phyloP scores from a whole-genome alignment of 2,329 filamentous ascomycete genomes.

The Arthrinium puccinioides region DNA sequence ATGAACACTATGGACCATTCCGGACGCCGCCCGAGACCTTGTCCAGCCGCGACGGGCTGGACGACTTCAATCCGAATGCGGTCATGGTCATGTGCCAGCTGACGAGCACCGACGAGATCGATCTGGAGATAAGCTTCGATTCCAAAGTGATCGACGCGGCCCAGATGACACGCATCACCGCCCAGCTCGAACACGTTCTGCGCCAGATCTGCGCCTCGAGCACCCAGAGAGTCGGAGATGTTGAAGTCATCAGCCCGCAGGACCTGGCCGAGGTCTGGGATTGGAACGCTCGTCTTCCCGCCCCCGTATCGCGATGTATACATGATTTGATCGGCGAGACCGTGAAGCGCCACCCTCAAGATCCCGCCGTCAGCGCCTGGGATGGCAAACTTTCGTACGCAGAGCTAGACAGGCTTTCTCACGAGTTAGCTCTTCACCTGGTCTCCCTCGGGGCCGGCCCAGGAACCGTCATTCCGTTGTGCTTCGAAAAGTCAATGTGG shows the following conservation, averaged over 20 bases:
- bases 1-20: not conserved
- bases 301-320: not conserved
- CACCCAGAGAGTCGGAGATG: not conserved
- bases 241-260: not conserved
- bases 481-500: conserved; percentile 2
- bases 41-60: conserved; percentile 1
- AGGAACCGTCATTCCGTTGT: not conserved
- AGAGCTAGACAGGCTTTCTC: not conserved
- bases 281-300: not conserved
- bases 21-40: not conserved
- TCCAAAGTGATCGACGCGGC: not conserved
- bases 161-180: conserved; percentile 1
- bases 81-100: conserved; percentile 5
- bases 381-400: not conserved
- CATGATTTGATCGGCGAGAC: not conserved
- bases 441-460: not conserved
- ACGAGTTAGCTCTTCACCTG: not conserved
- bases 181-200: conserved; percentile 1
- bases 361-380: not conserved
- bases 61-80: conserved; percentile 3
- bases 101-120: not conserved
- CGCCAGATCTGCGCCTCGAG: not conserved
- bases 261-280: not conserved
- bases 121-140: conserved; percentile 2
- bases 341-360: not conserved